These are phyloP conservation scores for Colletotrichum chrysophilum DNA, from an alignment of 2,329 filamentous ascomycete genomes.

Conservation along the genomic window DNA sequence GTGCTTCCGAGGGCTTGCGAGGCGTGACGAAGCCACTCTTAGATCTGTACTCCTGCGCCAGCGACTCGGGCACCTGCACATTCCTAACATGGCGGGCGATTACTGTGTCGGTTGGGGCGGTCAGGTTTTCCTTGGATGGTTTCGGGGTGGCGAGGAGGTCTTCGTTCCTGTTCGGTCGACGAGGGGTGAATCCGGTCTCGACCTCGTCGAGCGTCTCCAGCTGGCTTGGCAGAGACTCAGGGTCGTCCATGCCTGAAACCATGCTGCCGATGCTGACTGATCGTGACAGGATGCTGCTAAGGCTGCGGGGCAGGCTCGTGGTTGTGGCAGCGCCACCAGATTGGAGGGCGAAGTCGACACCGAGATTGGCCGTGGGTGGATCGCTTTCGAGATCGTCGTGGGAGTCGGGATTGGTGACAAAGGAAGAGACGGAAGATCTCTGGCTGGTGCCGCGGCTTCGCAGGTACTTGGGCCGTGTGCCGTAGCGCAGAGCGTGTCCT, in stretches of 20 bases:
- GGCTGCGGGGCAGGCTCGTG: constrained; percentile 51
- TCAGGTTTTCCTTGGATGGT: constrained; percentile 57
- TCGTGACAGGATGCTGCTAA: constrained; percentile 67
- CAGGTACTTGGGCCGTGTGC: constrained; percentile 61
- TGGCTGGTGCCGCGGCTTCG: constrained; percentile 63
- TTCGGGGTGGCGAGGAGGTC: constrained; percentile 73
- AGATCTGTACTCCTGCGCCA: constrained; percentile 84
- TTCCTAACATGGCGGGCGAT: constrained; percentile 88
- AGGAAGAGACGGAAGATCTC: constrained; percentile 66
- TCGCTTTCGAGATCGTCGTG: constrained; percentile 74
- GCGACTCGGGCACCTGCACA: constrained; percentile 87
- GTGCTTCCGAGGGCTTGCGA: constrained; percentile 56
- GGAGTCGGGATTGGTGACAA: constrained; percentile 57
- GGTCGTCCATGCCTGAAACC: constrained; percentile 74
- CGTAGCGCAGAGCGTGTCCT: constrained; percentile 50
- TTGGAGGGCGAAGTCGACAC: constrained; percentile 82
- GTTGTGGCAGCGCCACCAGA: constrained; percentile 77
- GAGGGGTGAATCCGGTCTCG: constrained; percentile 41
- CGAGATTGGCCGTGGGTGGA: constrained; percentile 63
- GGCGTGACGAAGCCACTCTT: constrained; percentile 71
- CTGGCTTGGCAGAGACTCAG: constrained; percentile 50
- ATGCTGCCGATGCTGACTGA: constrained; percentile 90
- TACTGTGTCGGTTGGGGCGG: constrained; percentile 83
- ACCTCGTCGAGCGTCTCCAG: constrained; percentile 57
- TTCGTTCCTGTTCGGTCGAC: constrained; percentile 39